These are phyloP conservation scores for Uromyces viciae-fabae DNA, from an alignment of 1,284 basidiomycete genomes.

Conservation along the genomic window DNA sequence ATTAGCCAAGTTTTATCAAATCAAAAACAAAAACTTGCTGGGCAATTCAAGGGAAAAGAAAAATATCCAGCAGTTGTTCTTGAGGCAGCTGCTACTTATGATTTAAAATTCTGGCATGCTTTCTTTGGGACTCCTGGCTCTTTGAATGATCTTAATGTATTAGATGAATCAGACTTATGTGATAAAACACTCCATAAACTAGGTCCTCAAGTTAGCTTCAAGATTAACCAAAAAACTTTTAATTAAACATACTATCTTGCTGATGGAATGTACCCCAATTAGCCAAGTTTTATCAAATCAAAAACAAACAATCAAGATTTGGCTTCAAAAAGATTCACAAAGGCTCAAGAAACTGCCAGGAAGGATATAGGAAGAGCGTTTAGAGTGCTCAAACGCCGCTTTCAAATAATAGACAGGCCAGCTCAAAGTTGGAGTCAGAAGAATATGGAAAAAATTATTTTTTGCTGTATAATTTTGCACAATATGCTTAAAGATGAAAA, in stretches of 20 bases:
- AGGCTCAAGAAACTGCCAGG: not conserved
- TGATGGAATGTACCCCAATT: not conserved
- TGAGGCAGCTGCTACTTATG: slow-evolving; percentile 1
- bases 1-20: too few species aligned
- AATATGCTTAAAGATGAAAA: slow-evolving; percentile 8
- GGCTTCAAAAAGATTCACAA: not conserved
- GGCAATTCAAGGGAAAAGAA: slow-evolving; percentile 13
- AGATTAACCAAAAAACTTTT: slow-evolving; percentile 1
- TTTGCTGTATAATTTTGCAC: not conserved
- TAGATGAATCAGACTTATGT: not conserved
- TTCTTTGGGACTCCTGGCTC: slow-evolving; percentile 31
- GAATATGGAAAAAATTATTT: not conserved
- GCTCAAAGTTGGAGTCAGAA: not conserved
- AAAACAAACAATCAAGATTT: not conserved
- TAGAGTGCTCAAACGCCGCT: not conserved
- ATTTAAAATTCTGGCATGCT: slow-evolving; percentile 3
- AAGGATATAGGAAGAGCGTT: not conserved
- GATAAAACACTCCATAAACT: not conserved
- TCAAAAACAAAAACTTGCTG: too few species aligned
- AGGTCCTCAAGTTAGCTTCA: not conserved
- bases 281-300: not conserved
- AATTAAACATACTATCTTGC: slow-evolving; percentile 28
- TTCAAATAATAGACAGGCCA: not conserved
- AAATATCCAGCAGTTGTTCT: slow-evolving; percentile 18
- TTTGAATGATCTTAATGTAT: slow-evolving; percentile 26